Conservation (phyloP, 352 stramenopile genomes). For the Pythium aquatile region DNA sequence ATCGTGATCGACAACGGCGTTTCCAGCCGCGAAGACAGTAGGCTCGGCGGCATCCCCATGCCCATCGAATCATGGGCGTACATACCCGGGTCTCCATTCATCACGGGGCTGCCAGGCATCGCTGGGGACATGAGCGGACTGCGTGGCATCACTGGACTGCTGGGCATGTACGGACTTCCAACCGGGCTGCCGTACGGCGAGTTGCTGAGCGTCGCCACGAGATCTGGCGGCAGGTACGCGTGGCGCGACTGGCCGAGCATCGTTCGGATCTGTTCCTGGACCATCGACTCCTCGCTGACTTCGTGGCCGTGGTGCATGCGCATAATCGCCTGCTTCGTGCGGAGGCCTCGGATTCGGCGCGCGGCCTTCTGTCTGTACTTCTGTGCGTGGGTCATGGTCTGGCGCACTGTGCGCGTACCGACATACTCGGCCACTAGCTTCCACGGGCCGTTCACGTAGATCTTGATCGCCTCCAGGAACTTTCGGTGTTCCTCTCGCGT, state of each 20-base stretch:
- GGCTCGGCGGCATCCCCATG: constrained; percentile 11
- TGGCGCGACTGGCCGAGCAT: constrained; percentile 29
- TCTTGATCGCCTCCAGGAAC: constrained; percentile 75
- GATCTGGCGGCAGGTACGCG: constrained; percentile 19
- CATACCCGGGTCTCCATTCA: constrained; percentile 7
- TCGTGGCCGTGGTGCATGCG: constrained; percentile 65
- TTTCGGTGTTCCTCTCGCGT: constrained; percentile 59
- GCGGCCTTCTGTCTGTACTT: constrained; percentile 71
- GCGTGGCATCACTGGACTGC: constrained; percentile 12
- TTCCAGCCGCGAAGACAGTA: constrained; percentile 9
- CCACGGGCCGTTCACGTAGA: constrained; percentile 68
- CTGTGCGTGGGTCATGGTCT: constrained; percentile 77
- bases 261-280: constrained; percentile 54
- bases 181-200: constrained; percentile 17
- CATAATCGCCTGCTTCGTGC: constrained; percentile 74
- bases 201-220: constrained; percentile 13
- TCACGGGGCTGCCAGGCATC: constrained; percentile 18
- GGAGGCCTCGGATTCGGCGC: constrained; percentile 52
- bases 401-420: constrained; percentile 62
- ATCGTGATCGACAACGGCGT: constrained; percentile 23
- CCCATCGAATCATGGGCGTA: constrained; percentile 14
- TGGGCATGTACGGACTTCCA: constrained; percentile 17
- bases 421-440: constrained; percentile 65
- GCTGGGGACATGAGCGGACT: constrained; percentile 3
- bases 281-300: constrained; percentile 61